Evolutionary conservation across 495 filamentous ascomycete genomes (phyloP), one percentile per base, ranked within the genome.

Genomic region (Hyaloscypha variabilis): DNA sequence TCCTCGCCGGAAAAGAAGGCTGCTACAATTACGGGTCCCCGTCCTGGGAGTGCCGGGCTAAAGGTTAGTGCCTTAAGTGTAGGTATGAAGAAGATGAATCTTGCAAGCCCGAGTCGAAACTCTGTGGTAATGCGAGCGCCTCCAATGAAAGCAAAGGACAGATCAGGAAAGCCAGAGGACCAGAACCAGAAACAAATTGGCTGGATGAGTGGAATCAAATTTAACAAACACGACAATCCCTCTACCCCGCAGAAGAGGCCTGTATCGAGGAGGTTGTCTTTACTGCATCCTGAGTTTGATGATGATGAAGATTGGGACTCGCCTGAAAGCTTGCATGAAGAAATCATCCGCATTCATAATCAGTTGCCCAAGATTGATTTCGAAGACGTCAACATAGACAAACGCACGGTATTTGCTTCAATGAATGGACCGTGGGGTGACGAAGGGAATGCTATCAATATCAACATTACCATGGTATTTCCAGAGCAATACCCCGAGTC

Each of bases 131-230:
- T 66, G 42, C 62, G 65, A 66, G 69, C 68, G 78, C 75, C 65
- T 70, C 77, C 39, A 70, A 77, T 67, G 64, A 71, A 78, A 62
- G 79, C 77, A 57, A 75, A 83, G 56, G 70, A 69, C 26, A 76
- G 79, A 62, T 34, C 60, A 1, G 11, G 24, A 25, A 74, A 75
- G 14, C 61, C 70, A 55, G 72, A 75, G 28, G 69, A 79, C 23
- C 73, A 78, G 39, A 69, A 77, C 26, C 74, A 76, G 46, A 79
- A 78, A 82, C 92, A 85, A 36, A 94, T 97, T 63, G 83, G 87
- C 17, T 97, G 94, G 94, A 96, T 97, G 91, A 91, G 88, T 64
- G 92, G 93, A 31, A 92, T 97, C 49, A 95, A 92, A 66, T 93
- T 97, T 70, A 85, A 79, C 28, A 88, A 88, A 67, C 67, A 67